Percentiles rank a stretch among this genome's conserved stretches.
phyloP scores from a whole-genome alignment of 140 eudicot genomes.

The Cichorium intybus region DNA sequence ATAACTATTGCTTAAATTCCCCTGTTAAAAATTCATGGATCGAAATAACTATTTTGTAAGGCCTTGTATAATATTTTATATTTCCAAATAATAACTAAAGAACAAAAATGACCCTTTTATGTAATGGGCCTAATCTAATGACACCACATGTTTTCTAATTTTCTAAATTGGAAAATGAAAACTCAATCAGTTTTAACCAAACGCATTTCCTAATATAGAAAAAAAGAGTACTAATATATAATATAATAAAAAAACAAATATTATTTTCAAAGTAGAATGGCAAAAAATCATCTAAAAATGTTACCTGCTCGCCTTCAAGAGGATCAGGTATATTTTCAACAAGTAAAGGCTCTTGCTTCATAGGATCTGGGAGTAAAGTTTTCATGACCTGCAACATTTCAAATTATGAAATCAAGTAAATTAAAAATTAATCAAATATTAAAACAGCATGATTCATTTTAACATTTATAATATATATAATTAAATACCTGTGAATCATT shows the following conservation, averaged over 20 bases:
- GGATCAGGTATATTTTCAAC: slow-evolving; percentile 87
- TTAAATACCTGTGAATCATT: slow-evolving; percentile 43
- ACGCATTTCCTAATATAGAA: too few species aligned
- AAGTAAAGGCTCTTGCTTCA: slow-evolving; percentile 87
- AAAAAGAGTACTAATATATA: neutral
- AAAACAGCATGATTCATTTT: neutral
- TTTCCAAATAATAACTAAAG: too few species aligned
- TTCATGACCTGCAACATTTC: slow-evolving; percentile 53
- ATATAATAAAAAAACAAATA: neutral
- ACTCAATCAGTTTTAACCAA: too few species aligned
- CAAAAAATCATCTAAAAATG: neutral
- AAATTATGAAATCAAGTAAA: slow-evolving; percentile 1
- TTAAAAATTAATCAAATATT: neutral
- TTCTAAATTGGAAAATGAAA: too few species aligned
- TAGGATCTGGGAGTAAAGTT: slow-evolving; percentile 64
- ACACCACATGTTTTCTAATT: too few species aligned
- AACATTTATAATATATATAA: neutral
- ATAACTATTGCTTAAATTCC: too few species aligned
- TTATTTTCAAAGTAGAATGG: neutral
- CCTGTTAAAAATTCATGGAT: too few species aligned
- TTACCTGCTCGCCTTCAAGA: slow-evolving; percentile 96
- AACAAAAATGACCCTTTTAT: too few species aligned
- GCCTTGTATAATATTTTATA: too few species aligned
- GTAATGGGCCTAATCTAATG: too few species aligned
- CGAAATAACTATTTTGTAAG: too few species aligned